These are phyloP conservation scores for Fusarium domesticum DNA, from an alignment of 2,329 filamentous ascomycete genomes.

Conservation along the genomic window DNA sequence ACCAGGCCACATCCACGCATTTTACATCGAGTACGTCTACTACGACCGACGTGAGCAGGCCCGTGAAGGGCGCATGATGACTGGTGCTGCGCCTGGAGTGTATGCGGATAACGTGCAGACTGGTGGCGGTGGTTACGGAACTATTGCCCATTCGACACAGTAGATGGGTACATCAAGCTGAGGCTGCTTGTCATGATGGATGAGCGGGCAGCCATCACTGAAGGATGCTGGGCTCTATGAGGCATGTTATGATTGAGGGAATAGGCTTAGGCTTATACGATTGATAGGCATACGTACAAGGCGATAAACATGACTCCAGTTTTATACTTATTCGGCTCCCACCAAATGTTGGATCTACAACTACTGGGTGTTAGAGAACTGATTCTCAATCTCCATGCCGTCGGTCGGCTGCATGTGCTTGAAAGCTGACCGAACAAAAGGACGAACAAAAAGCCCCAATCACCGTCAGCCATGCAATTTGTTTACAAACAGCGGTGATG, in stretches of 20 bases:
- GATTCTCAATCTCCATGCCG: no score
- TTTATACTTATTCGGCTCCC: no score
- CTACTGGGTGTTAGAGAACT: no score
- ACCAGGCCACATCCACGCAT: constrained; percentile 76
- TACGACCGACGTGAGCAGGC: constrained; percentile 68
- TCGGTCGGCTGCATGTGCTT: neutral
- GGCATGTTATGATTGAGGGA: no score
- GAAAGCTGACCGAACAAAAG: neutral
- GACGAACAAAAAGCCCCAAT: neutral
- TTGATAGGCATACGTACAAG: no score
- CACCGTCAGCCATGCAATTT: neutral
- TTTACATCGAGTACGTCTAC: constrained; percentile 81
- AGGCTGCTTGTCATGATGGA: neutral
- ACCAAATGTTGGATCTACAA: no score
- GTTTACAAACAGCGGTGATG: no score
- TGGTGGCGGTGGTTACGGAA: constrained; percentile 65
- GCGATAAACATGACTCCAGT: no score
- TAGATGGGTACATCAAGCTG: neutral
- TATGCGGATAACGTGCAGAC: constrained; percentile 71
- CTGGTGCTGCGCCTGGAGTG: constrained; percentile 61
- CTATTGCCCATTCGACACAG: constrained; percentile 36
- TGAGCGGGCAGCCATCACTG: no score
- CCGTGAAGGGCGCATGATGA: constrained; percentile 52
- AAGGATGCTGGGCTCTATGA: no score
- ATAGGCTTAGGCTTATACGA: no score